Percentiles rank a stretch among this genome's conserved stretches.
Evolutionary conservation across 768 basidiomycete species (phyloP).

Genomic region (Chalciporus pseudorubinellus): DNA sequence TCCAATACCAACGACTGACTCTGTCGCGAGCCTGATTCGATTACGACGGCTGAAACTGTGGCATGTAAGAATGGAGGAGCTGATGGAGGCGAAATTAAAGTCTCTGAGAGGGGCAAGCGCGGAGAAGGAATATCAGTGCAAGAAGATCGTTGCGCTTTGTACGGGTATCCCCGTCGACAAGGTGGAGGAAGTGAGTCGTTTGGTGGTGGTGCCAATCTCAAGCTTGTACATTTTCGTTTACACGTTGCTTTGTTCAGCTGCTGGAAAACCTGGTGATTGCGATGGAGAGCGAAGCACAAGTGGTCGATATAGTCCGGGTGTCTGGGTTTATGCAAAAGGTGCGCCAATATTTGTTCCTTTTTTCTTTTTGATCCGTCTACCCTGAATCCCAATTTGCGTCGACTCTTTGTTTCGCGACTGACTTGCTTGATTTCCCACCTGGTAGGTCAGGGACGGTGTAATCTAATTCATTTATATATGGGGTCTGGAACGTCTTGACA

Average conservation of each 20-base stretch:
- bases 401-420: background rate
- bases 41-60: slow-evolving; percentile 78
- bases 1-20: slow-evolving; percentile 59
- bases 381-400: slow-evolving; percentile 15
- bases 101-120: slow-evolving; percentile 75
- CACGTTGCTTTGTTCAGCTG: slow-evolving; percentile 49
- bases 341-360: slow-evolving; percentile 8
- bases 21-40: slow-evolving; percentile 59
- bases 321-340: slow-evolving; percentile 93
- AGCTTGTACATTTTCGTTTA: slow-evolving; percentile 24
- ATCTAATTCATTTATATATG: slow-evolving; percentile 33
- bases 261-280: slow-evolving; percentile 82
- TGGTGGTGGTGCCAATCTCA: slow-evolving; percentile 13
- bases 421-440: slow-evolving; percentile 21
- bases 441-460: slow-evolving; percentile 41
- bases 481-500: background rate
- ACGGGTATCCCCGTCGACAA: slow-evolving; percentile 83
- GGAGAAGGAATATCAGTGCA: slow-evolving; percentile 89
- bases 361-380: slow-evolving; percentile 19
- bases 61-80: slow-evolving; percentile 74
- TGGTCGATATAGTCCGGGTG: slow-evolving; percentile 80
- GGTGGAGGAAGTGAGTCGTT: slow-evolving; percentile 80
- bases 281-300: slow-evolving; percentile 82
- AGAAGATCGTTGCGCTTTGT: slow-evolving; percentile 87
- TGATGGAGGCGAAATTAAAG: slow-evolving; percentile 69